phyloP scores from a whole-genome alignment of 2,329 filamentous ascomycete species.

The Blumeriella jaapii region DNA sequence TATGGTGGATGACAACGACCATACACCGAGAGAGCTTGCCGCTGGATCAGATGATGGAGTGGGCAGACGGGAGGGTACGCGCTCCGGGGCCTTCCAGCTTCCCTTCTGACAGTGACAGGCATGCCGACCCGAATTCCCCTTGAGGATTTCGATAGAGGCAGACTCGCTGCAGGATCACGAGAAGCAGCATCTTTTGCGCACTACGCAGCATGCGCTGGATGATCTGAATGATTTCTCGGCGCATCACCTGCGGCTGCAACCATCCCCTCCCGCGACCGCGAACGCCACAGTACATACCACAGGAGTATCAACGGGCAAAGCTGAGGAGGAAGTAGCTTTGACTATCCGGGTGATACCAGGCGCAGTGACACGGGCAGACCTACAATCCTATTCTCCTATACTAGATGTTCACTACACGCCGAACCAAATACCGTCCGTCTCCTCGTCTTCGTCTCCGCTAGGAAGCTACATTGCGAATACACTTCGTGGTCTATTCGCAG shows the following conservation, averaged over 20 bases:
- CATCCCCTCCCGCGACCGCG: conserved; percentile 33
- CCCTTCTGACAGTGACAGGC: conserved; percentile 40
- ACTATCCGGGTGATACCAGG: conserved; percentile 60
- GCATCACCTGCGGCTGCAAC: conserved; percentile 66
- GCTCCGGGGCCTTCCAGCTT: not conserved
- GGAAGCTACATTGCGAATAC: conserved; percentile 70
- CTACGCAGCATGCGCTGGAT: conserved; percentile 80
- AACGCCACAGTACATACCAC: conserved; percentile 13
- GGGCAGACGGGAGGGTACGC: conserved; percentile 77
- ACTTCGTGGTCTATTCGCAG: conserved; percentile 66
- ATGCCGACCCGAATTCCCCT: conserved; percentile 78
- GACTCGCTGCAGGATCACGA: conserved; percentile 54
- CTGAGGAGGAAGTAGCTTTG: conserved; percentile 46
- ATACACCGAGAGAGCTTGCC: conserved; percentile 83
- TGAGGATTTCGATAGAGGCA: conserved; percentile 69
- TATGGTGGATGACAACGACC: conserved; percentile 93
- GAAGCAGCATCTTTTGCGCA: conserved; percentile 59
- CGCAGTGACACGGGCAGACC: conserved; percentile 44
- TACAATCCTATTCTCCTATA: conserved; percentile 58
- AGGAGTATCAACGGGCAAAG: conserved; percentile 26
- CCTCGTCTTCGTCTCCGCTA: conserved; percentile 63
- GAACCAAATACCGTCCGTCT: conserved; percentile 53
- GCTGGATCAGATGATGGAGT: conserved; percentile 74
- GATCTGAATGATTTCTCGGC: conserved; percentile 77
- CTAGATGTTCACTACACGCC: conserved; percentile 70